Conservation (phyloP, 345 rosid species). For the Syzygium grande region DNA sequence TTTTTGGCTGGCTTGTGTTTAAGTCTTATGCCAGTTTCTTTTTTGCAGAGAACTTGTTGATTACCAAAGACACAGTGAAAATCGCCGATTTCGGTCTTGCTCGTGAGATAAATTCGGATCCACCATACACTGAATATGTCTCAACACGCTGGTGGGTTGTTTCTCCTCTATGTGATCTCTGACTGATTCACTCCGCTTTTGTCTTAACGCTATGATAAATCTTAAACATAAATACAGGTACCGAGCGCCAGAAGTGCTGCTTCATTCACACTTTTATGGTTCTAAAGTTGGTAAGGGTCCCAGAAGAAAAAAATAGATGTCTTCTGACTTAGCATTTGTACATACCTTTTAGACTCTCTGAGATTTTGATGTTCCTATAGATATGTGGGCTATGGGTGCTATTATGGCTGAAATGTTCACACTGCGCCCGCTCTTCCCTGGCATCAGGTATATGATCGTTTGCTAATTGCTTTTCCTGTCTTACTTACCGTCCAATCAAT, state of each 20-base stretch:
- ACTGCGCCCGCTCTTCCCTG: slow-evolving; percentile 33
- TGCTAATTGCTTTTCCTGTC: neutral
- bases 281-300: slow-evolving; percentile 34
- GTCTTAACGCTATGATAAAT: neutral
- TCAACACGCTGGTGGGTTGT: slow-evolving; percentile 30
- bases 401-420: slow-evolving; percentile 37
- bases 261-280: slow-evolving; percentile 11
- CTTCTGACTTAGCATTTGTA: neutral
- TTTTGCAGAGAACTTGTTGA: slow-evolving; percentile 28
- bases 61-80: slow-evolving; percentile 19
- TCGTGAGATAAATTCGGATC: slow-evolving; percentile 24
- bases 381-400: slow-evolving; percentile 58
- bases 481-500: neutral
- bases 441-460: slow-evolving; percentile 15
- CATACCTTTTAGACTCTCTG: neutral
- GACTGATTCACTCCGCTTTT: neutral
- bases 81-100: slow-evolving; percentile 46
- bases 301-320: neutral
- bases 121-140: slow-evolving; percentile 29
- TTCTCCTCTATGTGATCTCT: neutral
- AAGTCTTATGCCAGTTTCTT: neutral
- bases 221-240: slow-evolving; percentile 15
- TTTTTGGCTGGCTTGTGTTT: neutral
- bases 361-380: slow-evolving; percentile 4
- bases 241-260: slow-evolving; percentile 41